phyloP scores from a whole-genome alignment of 768 basidiomycete genomes.

The Hygrocybe punicea region DNA sequence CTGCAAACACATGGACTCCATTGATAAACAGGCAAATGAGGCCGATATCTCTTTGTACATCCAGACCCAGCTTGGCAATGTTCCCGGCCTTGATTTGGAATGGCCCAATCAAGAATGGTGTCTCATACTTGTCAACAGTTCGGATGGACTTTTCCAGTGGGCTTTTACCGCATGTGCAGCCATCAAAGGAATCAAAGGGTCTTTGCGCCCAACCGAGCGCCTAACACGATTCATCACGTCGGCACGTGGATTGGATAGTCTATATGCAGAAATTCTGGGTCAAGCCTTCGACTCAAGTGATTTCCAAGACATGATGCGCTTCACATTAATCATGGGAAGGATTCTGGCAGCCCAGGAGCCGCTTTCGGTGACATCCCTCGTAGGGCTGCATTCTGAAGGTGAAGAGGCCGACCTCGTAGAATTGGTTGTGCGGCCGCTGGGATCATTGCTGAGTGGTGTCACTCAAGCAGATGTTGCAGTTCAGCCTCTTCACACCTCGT shows the following conservation, averaged over 20 bases:
- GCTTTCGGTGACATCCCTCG: not conserved
- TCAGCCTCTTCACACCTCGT: constrained; percentile 34
- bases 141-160: constrained; percentile 35
- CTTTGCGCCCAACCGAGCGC: not conserved
- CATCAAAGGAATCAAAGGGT: constrained; percentile 19
- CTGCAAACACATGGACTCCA: constrained; percentile 12
- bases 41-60: constrained; percentile 10
- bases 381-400: not conserved
- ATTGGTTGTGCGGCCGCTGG: not conserved
- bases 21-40: not conserved
- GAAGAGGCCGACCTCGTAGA: not conserved
- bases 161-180: constrained; percentile 29
- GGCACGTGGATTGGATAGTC: constrained; percentile 1
- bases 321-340: constrained; percentile 2
- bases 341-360: constrained; percentile 7
- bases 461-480: constrained; percentile 8
- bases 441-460: constrained; percentile 3
- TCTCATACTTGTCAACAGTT: constrained; percentile 18
- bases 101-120: constrained; percentile 18
- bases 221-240: not conserved
- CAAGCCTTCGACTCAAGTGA: constrained; percentile 1
- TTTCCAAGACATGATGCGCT: not conserved
- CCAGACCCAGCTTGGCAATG: not conserved
- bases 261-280: constrained; percentile 3
- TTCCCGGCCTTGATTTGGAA: constrained; percentile 8